Conservation (phyloP, 1,284 basidiomycete species). For the Cryptococcus sp. region DNA sequence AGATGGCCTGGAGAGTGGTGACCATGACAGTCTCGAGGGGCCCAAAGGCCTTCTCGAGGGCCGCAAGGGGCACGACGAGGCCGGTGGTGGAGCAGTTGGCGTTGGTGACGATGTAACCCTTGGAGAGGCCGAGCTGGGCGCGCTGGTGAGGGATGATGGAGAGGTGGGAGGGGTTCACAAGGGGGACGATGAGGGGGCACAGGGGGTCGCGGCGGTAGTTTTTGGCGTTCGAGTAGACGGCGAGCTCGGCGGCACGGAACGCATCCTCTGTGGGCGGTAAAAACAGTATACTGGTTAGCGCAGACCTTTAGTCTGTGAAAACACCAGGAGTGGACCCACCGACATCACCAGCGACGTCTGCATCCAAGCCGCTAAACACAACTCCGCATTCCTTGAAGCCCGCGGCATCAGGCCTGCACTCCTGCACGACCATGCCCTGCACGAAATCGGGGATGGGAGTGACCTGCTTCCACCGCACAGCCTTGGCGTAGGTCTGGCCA, state of each 20-base stretch:
- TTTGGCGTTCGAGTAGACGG: conserved; percentile 98
- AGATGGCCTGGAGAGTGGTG: conserved; percentile 97
- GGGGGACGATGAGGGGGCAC: conserved; percentile 95
- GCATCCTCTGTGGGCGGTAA: conserved; percentile 62
- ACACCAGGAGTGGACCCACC: conserved; percentile 57
- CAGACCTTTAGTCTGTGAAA: too few relatives aligned
- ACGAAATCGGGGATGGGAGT: conserved; percentile 69
- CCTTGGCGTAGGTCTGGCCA: conserved; percentile 74
- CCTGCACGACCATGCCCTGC: conserved; percentile 67
- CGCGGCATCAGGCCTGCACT: conserved; percentile 67
- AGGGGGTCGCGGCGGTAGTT: conserved; percentile 90
- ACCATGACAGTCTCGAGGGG: conserved; percentile 86
- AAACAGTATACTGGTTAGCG: neutral
- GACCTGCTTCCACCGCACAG: conserved; percentile 87
- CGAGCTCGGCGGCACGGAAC: conserved; percentile 82
- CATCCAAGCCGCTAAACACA: conserved; percentile 92
- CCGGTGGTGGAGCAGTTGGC: conserved; percentile 99
- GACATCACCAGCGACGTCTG: conserved; percentile 90
- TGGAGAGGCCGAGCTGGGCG: conserved; percentile 63
- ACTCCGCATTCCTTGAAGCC: conserved; percentile 76
- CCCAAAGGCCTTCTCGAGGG: conserved; percentile 88
- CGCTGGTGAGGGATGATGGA: conserved; percentile 81
- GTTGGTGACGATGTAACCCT: conserved; percentile 96
- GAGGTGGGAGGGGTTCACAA: conserved; percentile 88
- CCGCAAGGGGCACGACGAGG: conserved; percentile 84